Evolutionary conservation across 2,329 filamentous ascomycete genomes (phyloP).

Genomic region (Colletotrichum tropicicola): DNA sequence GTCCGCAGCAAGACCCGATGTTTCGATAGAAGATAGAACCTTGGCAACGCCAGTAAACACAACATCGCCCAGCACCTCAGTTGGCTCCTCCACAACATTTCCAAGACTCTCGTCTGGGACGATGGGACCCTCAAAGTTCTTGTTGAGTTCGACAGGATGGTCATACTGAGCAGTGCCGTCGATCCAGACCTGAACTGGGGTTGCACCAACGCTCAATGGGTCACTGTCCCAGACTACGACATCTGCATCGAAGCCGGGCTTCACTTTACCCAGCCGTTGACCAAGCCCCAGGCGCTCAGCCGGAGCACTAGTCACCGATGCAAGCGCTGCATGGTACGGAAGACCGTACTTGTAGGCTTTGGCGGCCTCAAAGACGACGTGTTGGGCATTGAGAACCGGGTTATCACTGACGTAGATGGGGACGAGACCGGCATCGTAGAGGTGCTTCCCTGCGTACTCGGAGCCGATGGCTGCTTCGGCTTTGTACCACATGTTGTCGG

Average conservation of each 20-base stretch:
- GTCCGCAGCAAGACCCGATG: slow-evolving; percentile 29
- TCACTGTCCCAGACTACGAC: slow-evolving; percentile 71
- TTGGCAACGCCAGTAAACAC: slow-evolving; percentile 66
- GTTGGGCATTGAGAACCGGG: slow-evolving; percentile 74
- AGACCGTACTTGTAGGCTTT: slow-evolving; percentile 68
- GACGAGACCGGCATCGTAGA: slow-evolving; percentile 71
- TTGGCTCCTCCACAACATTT: slow-evolving; percentile 49
- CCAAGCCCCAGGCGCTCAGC: slow-evolving; percentile 66
- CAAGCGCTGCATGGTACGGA: slow-evolving; percentile 67
- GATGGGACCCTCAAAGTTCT: slow-evolving; percentile 51
- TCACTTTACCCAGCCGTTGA: slow-evolving; percentile 66
- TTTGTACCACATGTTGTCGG: slow-evolving; percentile 79
- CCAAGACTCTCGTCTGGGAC: slow-evolving; percentile 49
- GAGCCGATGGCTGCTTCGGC: slow-evolving; percentile 71
- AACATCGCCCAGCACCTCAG: slow-evolving; percentile 43
- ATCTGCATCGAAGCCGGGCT: slow-evolving; percentile 69
- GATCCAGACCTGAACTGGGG: slow-evolving; percentile 71
- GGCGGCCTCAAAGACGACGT: slow-evolving; percentile 72
- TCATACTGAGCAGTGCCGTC: slow-evolving; percentile 68
- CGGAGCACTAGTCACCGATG: slow-evolving; percentile 66
- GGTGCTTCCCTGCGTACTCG: slow-evolving; percentile 71
- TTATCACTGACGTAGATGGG: slow-evolving; percentile 76
- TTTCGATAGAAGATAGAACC: slow-evolving; percentile 56
- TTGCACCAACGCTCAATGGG: slow-evolving; percentile 67
- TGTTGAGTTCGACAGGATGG: slow-evolving; percentile 61